A percentile compares a stretch with the other conserved stretches of the same genome.
phyloP scores from a whole-genome alignment of 208 protist genomes.

The Crithidia mellificae region DNA sequence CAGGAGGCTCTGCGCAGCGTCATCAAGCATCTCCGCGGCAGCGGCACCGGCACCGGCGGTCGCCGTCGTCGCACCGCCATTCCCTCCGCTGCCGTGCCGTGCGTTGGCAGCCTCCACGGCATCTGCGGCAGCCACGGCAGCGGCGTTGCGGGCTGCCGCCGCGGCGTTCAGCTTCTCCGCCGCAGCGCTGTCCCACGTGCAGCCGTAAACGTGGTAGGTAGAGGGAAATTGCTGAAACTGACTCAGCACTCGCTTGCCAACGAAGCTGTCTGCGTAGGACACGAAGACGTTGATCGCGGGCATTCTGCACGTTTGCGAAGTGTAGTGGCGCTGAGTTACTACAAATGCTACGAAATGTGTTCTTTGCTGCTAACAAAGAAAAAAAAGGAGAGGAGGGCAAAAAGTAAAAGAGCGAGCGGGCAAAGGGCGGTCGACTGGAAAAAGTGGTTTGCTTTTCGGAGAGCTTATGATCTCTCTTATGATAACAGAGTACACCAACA shows the following conservation, averaged over 20 bases:
- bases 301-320: not conserved
- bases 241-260: conserved; percentile 57
- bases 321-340: too few species aligned
- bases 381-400: too few species aligned
- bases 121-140: not conserved
- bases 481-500: too few species aligned
- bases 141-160: conserved; percentile 9
- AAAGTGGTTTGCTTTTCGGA: too few species aligned
- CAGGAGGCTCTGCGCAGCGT: not conserved
- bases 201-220: conserved; percentile 70
- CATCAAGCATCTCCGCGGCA: not conserved
- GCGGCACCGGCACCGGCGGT: not conserved
- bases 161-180: conserved; percentile 38
- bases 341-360: too few species aligned
- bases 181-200: conserved; percentile 66
- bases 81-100: not conserved
- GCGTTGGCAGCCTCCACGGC: not conserved
- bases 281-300: conserved; percentile 61
- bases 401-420: too few species aligned
- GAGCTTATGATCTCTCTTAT: too few species aligned
- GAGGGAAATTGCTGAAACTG: conserved; percentile 58
- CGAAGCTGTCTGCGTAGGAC: conserved; percentile 82
- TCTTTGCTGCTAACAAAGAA: too few species aligned
- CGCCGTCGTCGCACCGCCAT: not conserved
- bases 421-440: too few species aligned